These are phyloP conservation scores for Ampelocalamus luodianensis DNA, from an alignment of 176 grass and related monocot genomes.

Conservation along the genomic window DNA sequence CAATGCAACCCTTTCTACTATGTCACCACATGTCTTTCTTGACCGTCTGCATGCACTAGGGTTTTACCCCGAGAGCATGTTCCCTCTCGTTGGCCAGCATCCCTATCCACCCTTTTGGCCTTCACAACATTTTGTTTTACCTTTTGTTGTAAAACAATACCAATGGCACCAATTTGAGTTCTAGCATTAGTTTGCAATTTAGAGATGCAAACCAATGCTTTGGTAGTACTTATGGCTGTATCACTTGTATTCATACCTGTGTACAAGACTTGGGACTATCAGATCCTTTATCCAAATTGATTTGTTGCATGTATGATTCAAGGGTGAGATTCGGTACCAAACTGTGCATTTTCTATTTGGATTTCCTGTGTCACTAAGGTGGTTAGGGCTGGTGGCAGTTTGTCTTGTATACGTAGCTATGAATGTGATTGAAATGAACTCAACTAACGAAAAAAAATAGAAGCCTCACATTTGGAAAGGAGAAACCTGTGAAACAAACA, in stretches of 20 bases:
- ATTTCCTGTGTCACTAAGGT: background rate
- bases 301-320: background rate
- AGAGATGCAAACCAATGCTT: too few species aligned
- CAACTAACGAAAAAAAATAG: background rate
- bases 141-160: too few species aligned
- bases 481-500: background rate
- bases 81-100: too few species aligned
- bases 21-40: too few species aligned
- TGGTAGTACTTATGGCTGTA: too few species aligned
- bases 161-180: too few species aligned
- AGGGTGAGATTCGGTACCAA: background rate
- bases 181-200: too few species aligned
- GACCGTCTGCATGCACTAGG: too few species aligned
- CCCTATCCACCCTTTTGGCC: too few species aligned
- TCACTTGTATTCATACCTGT: background rate
- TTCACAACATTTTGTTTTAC: too few species aligned
- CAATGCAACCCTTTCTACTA: too few species aligned
- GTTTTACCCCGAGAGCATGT: too few species aligned
- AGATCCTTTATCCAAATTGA: background rate
- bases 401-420: background rate
- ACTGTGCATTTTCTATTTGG: background rate
- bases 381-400: background rate
- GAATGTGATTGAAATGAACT: slow-evolving; percentile 14
- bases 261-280: background rate
- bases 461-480: background rate